Percentiles rank a stretch among this genome's conserved stretches.
Conservation (phyloP, 2,329 filamentous ascomycete genomes). For the Claviceps maximensis region DNA sequence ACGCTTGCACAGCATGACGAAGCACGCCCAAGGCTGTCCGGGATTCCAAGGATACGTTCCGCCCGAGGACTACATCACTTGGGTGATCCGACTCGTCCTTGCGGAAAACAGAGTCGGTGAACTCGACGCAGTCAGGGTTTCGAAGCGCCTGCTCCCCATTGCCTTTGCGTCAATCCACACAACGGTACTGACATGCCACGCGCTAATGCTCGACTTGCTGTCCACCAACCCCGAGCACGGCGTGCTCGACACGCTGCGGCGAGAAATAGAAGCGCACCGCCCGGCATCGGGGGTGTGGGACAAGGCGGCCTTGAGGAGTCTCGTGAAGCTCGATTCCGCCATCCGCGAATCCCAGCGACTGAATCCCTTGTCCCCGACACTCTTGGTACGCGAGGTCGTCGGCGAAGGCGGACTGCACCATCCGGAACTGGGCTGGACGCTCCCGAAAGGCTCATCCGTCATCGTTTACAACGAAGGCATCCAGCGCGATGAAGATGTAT, state of each 20-base stretch:
- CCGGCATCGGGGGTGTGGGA: constrained; percentile 28
- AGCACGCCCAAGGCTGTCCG: constrained; percentile 26
- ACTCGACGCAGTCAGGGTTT: constrained; percentile 32
- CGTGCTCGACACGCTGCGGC: constrained; percentile 26
- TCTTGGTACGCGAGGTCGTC: constrained; percentile 33
- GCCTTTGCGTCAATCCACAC: constrained; percentile 49
- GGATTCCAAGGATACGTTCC: constrained; percentile 27
- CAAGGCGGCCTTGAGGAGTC: constrained; percentile 27
- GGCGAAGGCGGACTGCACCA: constrained; percentile 29
- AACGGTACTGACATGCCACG: constrained; percentile 37
- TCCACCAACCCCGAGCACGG: constrained; percentile 21
- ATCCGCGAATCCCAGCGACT: constrained; percentile 40
- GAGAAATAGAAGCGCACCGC: constrained; percentile 22
- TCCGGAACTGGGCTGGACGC: constrained; percentile 16
- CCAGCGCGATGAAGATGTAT: constrained; percentile 33
- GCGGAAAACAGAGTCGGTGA: constrained; percentile 29
- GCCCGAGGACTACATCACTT: constrained; percentile 44
- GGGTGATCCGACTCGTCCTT: constrained; percentile 38
- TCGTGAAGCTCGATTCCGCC: constrained; percentile 35
- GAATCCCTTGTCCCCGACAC: constrained; percentile 31
- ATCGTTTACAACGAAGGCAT: constrained; percentile 30
- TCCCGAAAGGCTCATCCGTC: constrained; percentile 29
- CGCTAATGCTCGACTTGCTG: constrained; percentile 33
- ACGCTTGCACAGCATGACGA: constrained; percentile 32
- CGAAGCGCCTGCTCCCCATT: constrained; percentile 38